Conservation (phyloP, 1,284 basidiomycete species). For the Cystobasidium pallidum region DNA sequence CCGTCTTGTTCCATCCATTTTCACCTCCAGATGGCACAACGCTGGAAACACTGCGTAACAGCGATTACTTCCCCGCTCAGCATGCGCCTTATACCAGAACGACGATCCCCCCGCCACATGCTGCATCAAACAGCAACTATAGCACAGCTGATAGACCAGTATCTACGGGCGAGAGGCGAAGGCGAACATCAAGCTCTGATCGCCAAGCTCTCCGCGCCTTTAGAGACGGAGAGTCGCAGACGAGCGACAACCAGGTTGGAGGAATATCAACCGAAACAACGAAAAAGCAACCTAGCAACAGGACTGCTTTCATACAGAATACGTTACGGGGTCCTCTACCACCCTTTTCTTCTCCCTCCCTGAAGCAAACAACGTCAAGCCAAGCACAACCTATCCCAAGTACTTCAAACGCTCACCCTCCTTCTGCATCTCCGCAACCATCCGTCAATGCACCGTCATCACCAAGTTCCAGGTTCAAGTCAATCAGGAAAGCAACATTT, state of each 20-base stretch:
- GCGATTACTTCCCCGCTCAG: slow-evolving; percentile 7
- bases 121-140: not conserved
- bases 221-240: not conserved
- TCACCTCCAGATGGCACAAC: slow-evolving; percentile 30
- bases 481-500: slow-evolving; percentile 29
- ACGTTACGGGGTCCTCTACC: slow-evolving; percentile 12
- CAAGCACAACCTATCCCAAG: not conserved
- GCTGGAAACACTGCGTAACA: slow-evolving; percentile 22
- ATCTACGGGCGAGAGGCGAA: not conserved
- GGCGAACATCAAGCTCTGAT: slow-evolving; percentile 21
- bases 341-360: slow-evolving; percentile 19
- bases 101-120: slow-evolving; percentile 1
- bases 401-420: not conserved
- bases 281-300: not conserved
- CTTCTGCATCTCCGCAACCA: not conserved
- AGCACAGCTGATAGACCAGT: not conserved
- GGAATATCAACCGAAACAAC: not conserved
- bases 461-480: slow-evolving; percentile 1
- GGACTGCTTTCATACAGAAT: slow-evolving; percentile 14
- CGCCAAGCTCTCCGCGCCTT: slow-evolving; percentile 11
- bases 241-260: not conserved
- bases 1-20: slow-evolving; percentile 35
- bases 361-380: slow-evolving; percentile 19
- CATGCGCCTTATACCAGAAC: not conserved
- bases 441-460: slow-evolving; percentile 7